Percentiles rank a stretch among this genome's conserved stretches.
Evolutionary conservation across 306 rosid genomes (phyloP).

Genomic region (Spatholobus suberectus): DNA sequence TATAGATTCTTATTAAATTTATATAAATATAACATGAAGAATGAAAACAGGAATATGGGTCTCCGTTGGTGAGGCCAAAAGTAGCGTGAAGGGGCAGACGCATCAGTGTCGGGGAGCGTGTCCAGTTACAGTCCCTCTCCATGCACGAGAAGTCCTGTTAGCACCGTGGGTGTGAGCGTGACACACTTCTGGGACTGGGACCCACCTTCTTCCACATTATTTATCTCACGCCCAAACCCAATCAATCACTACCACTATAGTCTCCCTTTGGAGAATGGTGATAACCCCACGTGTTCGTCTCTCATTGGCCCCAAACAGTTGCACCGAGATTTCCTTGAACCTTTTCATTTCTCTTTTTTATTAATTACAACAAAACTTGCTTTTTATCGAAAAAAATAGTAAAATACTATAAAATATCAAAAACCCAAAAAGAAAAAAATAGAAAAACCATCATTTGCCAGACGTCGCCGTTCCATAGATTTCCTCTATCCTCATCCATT

Average conservation of each 20-base stretch:
- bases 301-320: constrained; percentile 9
- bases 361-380: neutral
- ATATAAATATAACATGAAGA: too few species aligned
- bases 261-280: neutral
- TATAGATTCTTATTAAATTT: too few species aligned
- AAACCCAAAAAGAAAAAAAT: neutral
- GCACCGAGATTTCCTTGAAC: neutral
- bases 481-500: constrained; percentile 25
- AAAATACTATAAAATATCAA: too few species aligned
- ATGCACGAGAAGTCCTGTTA: neutral
- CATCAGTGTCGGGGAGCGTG: constrained; percentile 11
- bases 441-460: neutral
- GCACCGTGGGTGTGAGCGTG: constrained; percentile 37
- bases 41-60: neutral
- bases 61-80: neutral
- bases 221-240: neutral
- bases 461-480: neutral
- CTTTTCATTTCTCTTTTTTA: neutral
- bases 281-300: constrained; percentile 37
- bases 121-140: neutral
- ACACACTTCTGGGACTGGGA: constrained; percentile 13
- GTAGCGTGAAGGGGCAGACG: neutral
- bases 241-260: neutral
- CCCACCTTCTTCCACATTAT: constrained; percentile 7
- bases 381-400: neutral